These are phyloP conservation scores for Cocos nucifera DNA, from an alignment of 176 grass and related monocot species.

Conservation along the genomic window DNA sequence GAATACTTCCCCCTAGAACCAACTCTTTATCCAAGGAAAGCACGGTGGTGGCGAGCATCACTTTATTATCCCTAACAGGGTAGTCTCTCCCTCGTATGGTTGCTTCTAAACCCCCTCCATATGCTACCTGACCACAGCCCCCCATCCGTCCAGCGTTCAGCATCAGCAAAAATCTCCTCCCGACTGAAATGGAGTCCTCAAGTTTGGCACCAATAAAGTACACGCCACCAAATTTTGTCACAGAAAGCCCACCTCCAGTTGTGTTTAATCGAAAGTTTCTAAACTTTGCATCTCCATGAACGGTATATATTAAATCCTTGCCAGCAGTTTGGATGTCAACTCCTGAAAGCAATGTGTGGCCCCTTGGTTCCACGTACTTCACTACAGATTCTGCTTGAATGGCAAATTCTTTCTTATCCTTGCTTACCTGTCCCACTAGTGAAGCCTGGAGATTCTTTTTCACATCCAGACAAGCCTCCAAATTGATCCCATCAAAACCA, in stretches of 20 bases:
- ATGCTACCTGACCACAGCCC: slow-evolving; percentile 55
- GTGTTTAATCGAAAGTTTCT: slow-evolving; percentile 55
- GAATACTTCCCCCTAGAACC: slow-evolving; percentile 49
- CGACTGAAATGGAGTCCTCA: slow-evolving; percentile 50
- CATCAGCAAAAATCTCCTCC: slow-evolving; percentile 29
- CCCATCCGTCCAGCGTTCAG: slow-evolving; percentile 50
- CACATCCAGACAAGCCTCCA: slow-evolving; percentile 44
- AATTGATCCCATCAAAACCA: slow-evolving; percentile 80
- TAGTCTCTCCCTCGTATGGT: slow-evolving; percentile 64
- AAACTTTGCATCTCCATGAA: slow-evolving; percentile 50
- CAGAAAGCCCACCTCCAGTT: slow-evolving; percentile 49
- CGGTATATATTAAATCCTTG: slow-evolving; percentile 60
- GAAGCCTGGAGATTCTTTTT: slow-evolving; percentile 39
- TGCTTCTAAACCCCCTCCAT: slow-evolving; percentile 60
- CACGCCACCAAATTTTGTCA: slow-evolving; percentile 66
- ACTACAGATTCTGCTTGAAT: slow-evolving; percentile 65
- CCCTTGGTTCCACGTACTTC: slow-evolving; percentile 35
- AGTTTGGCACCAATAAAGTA: slow-evolving; percentile 66
- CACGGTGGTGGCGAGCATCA: slow-evolving; percentile 27
- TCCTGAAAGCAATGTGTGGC: slow-evolving; percentile 29
- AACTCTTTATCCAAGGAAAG: slow-evolving; percentile 60
- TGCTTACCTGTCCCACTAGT: slow-evolving; percentile 66
- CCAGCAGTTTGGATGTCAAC: slow-evolving; percentile 64
- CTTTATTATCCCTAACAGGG: slow-evolving; percentile 67
- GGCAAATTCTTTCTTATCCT: slow-evolving; percentile 84